phyloP scores from a whole-genome alignment of 306 rosid species.

The Fragaria vesca region DNA sequence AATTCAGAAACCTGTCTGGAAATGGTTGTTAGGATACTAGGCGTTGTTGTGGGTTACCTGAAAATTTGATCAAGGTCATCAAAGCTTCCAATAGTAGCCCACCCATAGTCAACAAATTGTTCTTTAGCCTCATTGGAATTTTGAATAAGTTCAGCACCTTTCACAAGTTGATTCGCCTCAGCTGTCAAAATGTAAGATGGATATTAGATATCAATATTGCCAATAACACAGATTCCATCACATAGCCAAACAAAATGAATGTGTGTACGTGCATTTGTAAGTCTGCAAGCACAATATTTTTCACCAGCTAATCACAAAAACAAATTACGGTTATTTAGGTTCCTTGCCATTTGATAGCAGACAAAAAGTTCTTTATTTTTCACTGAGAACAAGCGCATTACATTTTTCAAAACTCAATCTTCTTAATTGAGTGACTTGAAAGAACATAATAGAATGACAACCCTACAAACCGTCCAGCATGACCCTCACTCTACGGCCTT shows the following conservation, averaged over 20 bases:
- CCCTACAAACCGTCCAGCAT: neutral
- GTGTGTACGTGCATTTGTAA: neutral
- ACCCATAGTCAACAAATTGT: constrained; percentile 78
- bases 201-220: constrained; percentile 1
- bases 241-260: constrained; percentile 11
- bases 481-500: neutral
- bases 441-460: neutral
- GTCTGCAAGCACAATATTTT: neutral
- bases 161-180: constrained; percentile 42
- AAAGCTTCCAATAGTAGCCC: constrained; percentile 92
- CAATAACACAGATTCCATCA: constrained; percentile 17
- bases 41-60: constrained; percentile 54
- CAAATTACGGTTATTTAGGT: constrained; percentile 5
- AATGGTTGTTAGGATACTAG: neutral
- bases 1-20: neutral
- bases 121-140: constrained; percentile 57
- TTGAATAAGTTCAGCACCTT: constrained; percentile 53
- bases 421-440: neutral
- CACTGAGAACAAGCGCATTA: neutral
- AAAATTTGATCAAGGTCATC: constrained; percentile 87
- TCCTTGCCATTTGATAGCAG: neutral
- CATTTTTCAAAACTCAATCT: neutral
- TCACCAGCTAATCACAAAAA: neutral
- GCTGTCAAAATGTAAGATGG: constrained; percentile 44
- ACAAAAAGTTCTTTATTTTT: neutral